Percentiles rank a stretch among this genome's conserved stretches.
phyloP scores from a whole-genome alignment of 495 filamentous ascomycete species.

The Cercophora sp. region DNA sequence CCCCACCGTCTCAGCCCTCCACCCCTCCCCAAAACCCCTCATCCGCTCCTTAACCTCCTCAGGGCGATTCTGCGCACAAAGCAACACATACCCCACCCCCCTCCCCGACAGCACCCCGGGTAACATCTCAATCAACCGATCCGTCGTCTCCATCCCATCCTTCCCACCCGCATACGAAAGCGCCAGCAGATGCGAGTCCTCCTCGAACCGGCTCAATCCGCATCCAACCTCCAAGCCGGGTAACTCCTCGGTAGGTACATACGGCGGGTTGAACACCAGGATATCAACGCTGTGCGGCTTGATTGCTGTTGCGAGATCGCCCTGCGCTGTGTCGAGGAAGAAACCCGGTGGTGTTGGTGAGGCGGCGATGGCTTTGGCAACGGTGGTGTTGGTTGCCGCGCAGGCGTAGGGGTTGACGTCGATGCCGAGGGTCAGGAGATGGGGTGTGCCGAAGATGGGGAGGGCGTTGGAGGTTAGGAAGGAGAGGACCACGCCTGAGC shows the following conservation, averaged over 20 bases:
- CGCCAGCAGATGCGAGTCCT: constrained; percentile 74
- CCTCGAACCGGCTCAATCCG: constrained; percentile 47
- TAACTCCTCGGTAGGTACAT: constrained; percentile 79
- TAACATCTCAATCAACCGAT: constrained; percentile 66
- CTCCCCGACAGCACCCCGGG: constrained; percentile 57
- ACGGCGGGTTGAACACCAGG: constrained; percentile 93
- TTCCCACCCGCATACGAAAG: constrained; percentile 82
- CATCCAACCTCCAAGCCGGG: constrained; percentile 35
- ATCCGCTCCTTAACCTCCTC: constrained; percentile 68
- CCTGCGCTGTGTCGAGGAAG: constrained; percentile 60
- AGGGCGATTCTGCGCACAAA: constrained; percentile 84
- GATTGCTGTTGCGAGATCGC: constrained; percentile 61
- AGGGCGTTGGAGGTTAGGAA: constrained; percentile 75
- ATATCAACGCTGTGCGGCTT: constrained; percentile 63
- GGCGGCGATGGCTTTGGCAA: constrained; percentile 42
- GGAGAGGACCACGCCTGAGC: constrained; percentile 85
- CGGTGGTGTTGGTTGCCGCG: constrained; percentile 60
- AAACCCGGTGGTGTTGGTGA: constrained; percentile 27
- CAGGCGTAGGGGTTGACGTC: constrained; percentile 85
- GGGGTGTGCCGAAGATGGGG: constrained; percentile 64
- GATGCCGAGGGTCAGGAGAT: constrained; percentile 67
- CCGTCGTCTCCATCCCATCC: constrained; percentile 91
- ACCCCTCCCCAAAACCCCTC: constrained; percentile 47
- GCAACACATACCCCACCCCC: constrained; percentile 83
- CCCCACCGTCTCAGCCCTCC: constrained; percentile 76